These are phyloP conservation scores for Oryza rufipogon DNA, from an alignment of 176 grass and related monocot genomes.

Conservation along the genomic window DNA sequence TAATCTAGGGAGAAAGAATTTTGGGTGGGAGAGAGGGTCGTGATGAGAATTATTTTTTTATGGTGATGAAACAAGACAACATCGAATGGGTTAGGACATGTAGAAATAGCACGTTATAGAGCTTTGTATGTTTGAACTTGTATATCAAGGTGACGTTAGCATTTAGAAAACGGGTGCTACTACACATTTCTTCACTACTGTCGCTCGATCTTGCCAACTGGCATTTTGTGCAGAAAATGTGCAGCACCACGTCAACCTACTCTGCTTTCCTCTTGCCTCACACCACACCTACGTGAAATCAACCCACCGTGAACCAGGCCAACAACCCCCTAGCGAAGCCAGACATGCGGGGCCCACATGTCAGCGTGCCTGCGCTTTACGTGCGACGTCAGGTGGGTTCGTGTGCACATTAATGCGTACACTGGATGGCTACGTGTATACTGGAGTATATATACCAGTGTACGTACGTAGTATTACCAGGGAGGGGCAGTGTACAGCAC, in stretches of 20 bases:
- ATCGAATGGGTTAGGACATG: no score
- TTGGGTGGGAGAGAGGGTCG: no score
- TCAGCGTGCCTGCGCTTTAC: background rate
- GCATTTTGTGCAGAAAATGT: background rate
- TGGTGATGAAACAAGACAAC: no score
- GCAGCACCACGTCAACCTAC: background rate
- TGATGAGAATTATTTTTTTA: no score
- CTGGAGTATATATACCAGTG: background rate
- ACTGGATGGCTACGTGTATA: background rate
- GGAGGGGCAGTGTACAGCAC: constrained; percentile 43
- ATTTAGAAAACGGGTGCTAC: no score
- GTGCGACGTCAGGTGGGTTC: background rate
- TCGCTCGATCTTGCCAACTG: background rate
- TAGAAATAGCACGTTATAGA: no score
- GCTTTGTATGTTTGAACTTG: background rate
- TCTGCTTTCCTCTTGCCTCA: background rate
- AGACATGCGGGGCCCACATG: background rate
- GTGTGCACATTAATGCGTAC: background rate
- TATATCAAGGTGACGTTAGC: background rate
- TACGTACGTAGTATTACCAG: constrained; percentile 8
- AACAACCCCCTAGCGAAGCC: background rate
- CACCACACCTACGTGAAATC: constrained; percentile 32
- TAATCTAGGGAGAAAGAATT: no score
- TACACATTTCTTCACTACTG: no score
- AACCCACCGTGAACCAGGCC: constrained; percentile 48